Conservation (phyloP, 2,329 filamentous ascomycete genomes). For the Talaromyces sp. region DNA sequence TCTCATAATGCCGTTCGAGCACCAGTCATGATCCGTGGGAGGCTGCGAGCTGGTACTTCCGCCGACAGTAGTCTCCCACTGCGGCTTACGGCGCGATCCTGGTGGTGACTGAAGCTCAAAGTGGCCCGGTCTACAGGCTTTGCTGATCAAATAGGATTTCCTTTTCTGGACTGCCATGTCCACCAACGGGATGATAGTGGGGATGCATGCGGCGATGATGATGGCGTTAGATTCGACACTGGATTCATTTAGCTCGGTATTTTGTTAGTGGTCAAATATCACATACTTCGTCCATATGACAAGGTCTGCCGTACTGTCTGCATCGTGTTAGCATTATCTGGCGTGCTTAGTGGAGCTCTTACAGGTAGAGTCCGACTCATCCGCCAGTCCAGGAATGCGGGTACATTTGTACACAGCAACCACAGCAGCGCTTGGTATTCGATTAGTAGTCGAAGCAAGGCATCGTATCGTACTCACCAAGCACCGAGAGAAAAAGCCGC, state of each 20-base stretch:
- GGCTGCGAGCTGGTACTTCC: neutral
- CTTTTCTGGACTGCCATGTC: neutral
- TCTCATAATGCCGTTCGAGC: neutral
- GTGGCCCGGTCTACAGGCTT: neutral
- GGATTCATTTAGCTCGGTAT: neutral
- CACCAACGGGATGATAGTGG: neutral
- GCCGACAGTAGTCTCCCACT: neutral
- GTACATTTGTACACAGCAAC: conserved; percentile 24
- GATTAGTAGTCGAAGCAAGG: too few relatives aligned
- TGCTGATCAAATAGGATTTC: neutral
- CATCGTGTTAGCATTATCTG: neutral
- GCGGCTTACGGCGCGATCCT: neutral
- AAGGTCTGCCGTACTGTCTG: conserved; percentile 5
- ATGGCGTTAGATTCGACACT: conserved; percentile 6
- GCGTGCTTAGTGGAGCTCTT: conserved; percentile 10
- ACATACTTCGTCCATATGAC: conserved; percentile 5
- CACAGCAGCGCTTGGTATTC: conserved; percentile 20
- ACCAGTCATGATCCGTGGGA: neutral
- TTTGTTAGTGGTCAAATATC: too few relatives aligned
- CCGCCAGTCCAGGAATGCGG: conserved; percentile 19
- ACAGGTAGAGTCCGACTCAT: conserved; percentile 31
- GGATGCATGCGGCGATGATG: conserved; percentile 6
- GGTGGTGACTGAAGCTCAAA: neutral
- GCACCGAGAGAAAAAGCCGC: conserved; percentile 19
- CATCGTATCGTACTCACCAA: too few relatives aligned